Conservation (phyloP, 352 stramenopile species). For the Globisporangium megalacanthum region DNA sequence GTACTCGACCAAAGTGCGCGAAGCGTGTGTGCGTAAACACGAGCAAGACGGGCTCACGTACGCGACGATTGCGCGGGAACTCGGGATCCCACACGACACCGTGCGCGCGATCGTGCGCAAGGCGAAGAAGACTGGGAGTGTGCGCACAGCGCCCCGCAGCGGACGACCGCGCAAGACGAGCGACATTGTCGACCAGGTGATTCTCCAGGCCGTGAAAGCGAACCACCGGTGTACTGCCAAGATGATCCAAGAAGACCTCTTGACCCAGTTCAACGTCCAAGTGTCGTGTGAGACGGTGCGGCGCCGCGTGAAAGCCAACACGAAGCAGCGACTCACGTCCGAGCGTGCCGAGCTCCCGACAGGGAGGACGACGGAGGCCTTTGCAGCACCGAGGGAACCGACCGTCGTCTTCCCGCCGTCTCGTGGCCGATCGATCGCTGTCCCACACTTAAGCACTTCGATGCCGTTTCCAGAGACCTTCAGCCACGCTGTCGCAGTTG, state of each 20-base stretch:
- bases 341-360: too few species aligned
- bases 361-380: too few species aligned
- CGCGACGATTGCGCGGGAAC: constrained; percentile 39
- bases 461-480: neutral
- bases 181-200: constrained; percentile 58
- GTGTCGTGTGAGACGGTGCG: constrained; percentile 58
- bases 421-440: neutral
- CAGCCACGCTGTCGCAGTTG: neutral
- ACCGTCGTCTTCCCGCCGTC: neutral
- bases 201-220: constrained; percentile 48
- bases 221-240: constrained; percentile 52
- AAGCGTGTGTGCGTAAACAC: constrained; percentile 49
- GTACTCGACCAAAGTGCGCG: constrained; percentile 50
- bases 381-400: too few species aligned
- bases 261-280: constrained; percentile 49
- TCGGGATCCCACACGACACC: constrained; percentile 49
- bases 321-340: constrained; percentile 11
- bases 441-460: neutral
- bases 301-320: constrained; percentile 49
- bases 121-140: constrained; percentile 50
- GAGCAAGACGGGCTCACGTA: constrained; percentile 51
- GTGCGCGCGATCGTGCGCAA: constrained; percentile 65
- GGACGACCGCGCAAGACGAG: constrained; percentile 63
- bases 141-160: constrained; percentile 45
- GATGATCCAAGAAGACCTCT: constrained; percentile 56